These are phyloP conservation scores for Tilletiaria anomala DNA, from an alignment of 1,284 basidiomycete species.

Conservation along the genomic window DNA sequence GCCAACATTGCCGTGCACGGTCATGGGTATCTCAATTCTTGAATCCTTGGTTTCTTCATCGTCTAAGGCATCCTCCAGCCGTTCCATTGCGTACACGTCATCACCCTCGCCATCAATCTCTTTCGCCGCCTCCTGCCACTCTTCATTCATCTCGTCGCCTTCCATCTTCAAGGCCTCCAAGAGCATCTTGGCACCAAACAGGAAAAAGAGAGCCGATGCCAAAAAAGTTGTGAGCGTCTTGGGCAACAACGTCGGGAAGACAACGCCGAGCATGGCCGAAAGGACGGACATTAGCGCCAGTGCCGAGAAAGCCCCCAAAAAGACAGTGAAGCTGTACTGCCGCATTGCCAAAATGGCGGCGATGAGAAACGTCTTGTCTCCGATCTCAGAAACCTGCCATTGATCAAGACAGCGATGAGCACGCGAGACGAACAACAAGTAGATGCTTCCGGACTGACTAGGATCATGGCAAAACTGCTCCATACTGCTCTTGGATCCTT, in stretches of 20 bases:
- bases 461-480: slow-evolving; percentile 10
- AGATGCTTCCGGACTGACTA: slow-evolving; percentile 6
- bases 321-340: slow-evolving; percentile 70
- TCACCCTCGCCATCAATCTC: slow-evolving; percentile 66
- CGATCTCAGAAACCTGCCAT: slow-evolving; percentile 44
- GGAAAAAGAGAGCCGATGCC: slow-evolving; percentile 49
- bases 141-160: slow-evolving; percentile 44
- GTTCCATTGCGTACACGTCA: slow-evolving; percentile 52
- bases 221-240: slow-evolving; percentile 55
- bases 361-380: slow-evolving; percentile 97
- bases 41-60: no score
- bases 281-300: slow-evolving; percentile 62
- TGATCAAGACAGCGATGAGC: neutral
- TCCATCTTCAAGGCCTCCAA: slow-evolving; percentile 20
- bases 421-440: neutral
- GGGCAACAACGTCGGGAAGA: slow-evolving; percentile 30
- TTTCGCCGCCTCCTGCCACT: slow-evolving; percentile 55
- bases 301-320: slow-evolving; percentile 73
- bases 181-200: slow-evolving; percentile 30
- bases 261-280: slow-evolving; percentile 30
- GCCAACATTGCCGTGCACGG: no score
- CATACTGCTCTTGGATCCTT: slow-evolving; percentile 8
- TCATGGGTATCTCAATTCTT: no score
- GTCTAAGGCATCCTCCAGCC: slow-evolving; percentile 11
- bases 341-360: slow-evolving; percentile 92